phyloP scores from a whole-genome alignment of 1,139 yeast species.

The Pichia inconspicua region DNA sequence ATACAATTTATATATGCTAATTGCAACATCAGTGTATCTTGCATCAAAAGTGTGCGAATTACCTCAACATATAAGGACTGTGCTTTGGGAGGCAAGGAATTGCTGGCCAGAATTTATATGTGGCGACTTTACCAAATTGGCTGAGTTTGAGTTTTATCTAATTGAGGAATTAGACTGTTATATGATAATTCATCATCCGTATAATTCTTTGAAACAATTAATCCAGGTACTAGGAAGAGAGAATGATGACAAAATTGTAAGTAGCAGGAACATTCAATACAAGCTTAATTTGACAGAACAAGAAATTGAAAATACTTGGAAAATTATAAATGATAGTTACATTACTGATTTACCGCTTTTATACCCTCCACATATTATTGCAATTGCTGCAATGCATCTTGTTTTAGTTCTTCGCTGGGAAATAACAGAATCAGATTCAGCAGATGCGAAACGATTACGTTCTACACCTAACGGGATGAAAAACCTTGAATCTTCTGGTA shows the following conservation, averaged over 20 bases:
- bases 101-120: conserved; percentile 95
- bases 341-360: conserved; percentile 77
- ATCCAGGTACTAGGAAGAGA: conserved; percentile 34
- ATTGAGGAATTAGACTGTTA: conserved; percentile 84
- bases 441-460: background rate
- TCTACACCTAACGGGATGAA: background rate
- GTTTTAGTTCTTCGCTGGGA: conserved; percentile 50
- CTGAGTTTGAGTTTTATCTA: conserved; percentile 90
- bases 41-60: conserved; percentile 94
- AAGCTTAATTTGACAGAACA: conserved; percentile 46
- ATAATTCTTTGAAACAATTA: conserved; percentile 62
- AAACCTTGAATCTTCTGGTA: background rate
- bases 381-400: conserved; percentile 71
- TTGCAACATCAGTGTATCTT: conserved; percentile 79
- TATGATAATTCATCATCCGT: conserved; percentile 83
- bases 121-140: conserved; percentile 84
- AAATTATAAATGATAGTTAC: conserved; percentile 81
- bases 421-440: background rate
- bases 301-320: conserved; percentile 83
- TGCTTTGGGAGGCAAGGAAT: conserved; percentile 77
- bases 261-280: conserved; percentile 2
- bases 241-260: background rate
- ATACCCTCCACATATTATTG: conserved; percentile 87
- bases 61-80: conserved; percentile 84
- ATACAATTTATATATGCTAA: conserved; percentile 69